Base-by-base conservation (phyloP, 1,139 yeast species). In the Saccharomyces hybrid region DNA sequence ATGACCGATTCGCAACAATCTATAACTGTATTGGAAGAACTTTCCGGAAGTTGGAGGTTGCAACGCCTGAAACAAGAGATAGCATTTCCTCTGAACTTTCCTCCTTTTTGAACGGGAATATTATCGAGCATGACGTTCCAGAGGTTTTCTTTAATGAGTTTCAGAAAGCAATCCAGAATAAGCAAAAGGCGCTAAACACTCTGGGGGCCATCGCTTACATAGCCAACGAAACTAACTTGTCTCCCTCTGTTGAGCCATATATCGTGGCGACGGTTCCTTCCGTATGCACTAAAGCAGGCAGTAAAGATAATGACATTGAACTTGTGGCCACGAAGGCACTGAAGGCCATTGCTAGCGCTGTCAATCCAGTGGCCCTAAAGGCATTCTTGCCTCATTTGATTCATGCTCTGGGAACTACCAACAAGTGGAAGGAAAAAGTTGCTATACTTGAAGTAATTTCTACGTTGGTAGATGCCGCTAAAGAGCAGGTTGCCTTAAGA, bases 341-440 rank as follows among this genome's bases (percentile, higher is more conserved):
- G 72, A 71, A 80, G 64, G 85, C 93, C 69, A 78, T 93, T 65
- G 81, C 95, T 64, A 73, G 77, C 65, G 84, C 95, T 69, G 76
- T 88, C 75, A 88, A 96, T 72, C 98, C 99, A 70, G 82, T 85
- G 64, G 85, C 97, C 61, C 83, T 91, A 77, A 91, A 91, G 84
- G 84, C 86, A 63, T 73, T 89, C 70, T 82, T 91, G 71, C 96
- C 97, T 65, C 79, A 79, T 71, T 77, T 91, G 71, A 80, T 88
- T 67, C 75, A 76, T 61, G 77, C 85, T 73, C 80, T 91, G 71
- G 72, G 80, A 59, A 68, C 76, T 72, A 83, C 96, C 71, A 84
- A 81, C 82, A 91, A 91, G 80, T 91, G 98, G 98, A 90, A 93
- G 69, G 98, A 91, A 81, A 91, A 91, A 84, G 87, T 86, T 71